Evolutionary conservation across 495 filamentous ascomycete species (phyloP).

Genomic region (Zalerion maritima): DNA sequence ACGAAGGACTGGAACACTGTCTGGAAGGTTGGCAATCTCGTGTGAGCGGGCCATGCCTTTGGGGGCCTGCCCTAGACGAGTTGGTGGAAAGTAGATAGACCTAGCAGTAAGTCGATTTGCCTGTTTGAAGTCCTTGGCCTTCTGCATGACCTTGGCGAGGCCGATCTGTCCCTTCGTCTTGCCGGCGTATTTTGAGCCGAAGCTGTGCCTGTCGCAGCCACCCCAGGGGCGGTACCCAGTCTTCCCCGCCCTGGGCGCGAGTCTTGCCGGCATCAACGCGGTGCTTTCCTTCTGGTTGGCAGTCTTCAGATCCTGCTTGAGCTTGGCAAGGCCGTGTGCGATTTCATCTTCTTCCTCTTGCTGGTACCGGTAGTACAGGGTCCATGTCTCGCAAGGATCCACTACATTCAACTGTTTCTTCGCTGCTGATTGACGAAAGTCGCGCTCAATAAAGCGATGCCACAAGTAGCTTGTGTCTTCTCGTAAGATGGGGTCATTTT

Average conservation of each 20-base stretch:
- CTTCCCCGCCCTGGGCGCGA: conserved; percentile 7
- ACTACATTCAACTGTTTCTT: conserved; percentile 15
- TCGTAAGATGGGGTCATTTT: conserved; percentile 19
- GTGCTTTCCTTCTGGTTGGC: conserved; percentile 15
- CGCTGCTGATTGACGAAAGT: conserved; percentile 13
- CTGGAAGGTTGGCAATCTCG: conserved; percentile 15
- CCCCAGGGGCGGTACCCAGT: not conserved
- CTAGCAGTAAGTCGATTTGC: conserved; percentile 3
- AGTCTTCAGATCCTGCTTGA: conserved; percentile 17
- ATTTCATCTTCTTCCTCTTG: conserved; percentile 31
- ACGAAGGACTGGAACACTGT: conserved; percentile 5
- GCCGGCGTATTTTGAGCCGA: conserved; percentile 9
- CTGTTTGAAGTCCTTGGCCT: conserved; percentile 13
- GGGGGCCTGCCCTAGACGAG: conserved; percentile 12
- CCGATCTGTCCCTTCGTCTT: conserved; percentile 9
- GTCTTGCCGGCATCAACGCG: conserved; percentile 7
- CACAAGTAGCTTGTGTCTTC: conserved; percentile 18
- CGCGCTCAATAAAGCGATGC: conserved; percentile 22
- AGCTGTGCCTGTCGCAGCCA: conserved; percentile 1
- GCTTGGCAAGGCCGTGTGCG: conserved; percentile 28
- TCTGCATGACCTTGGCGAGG: conserved; percentile 14
- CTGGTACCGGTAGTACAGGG: conserved; percentile 24
- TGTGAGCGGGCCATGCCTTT: conserved; percentile 20
- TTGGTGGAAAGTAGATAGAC: conserved; percentile 1
- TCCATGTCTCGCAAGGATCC: conserved; percentile 20